A percentile compares a stretch with the other conserved stretches of the same genome.
Evolutionary conservation across 441 rosid genomes (phyloP).

Genomic region (Arabidopsis hybrid): DNA sequence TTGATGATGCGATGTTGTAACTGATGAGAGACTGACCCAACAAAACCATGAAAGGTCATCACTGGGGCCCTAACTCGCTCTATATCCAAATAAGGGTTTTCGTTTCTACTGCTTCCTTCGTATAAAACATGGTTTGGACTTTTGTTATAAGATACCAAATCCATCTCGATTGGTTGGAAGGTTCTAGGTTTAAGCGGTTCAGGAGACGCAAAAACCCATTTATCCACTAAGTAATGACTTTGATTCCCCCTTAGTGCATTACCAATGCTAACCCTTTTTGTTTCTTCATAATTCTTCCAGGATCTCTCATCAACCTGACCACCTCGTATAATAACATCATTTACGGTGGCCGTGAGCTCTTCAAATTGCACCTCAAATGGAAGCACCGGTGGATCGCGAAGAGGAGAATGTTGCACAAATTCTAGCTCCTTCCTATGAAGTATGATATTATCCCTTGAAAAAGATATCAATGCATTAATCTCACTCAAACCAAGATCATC

Average conservation of each 20-base stretch:
- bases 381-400: background rate
- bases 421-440: background rate
- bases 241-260: background rate
- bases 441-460: background rate
- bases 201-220: background rate
- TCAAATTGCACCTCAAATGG: background rate
- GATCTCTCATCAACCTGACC: background rate
- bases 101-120: background rate
- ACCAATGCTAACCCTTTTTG: background rate
- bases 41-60: background rate
- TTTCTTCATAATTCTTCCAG: background rate
- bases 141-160: background rate
- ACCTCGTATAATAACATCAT: no score
- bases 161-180: background rate
- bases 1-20: background rate
- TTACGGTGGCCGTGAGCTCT: background rate
- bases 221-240: background rate
- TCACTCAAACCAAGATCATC: background rate
- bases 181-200: background rate
- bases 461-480: background rate
- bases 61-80: background rate
- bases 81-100: background rate
- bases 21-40: background rate
- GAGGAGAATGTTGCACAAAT: background rate
- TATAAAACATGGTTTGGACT: background rate